Percentiles rank a stretch among this genome's conserved stretches.
Conservation (phyloP, 2,329 filamentous ascomycete genomes). For the Sclerotinia nivalis region DNA sequence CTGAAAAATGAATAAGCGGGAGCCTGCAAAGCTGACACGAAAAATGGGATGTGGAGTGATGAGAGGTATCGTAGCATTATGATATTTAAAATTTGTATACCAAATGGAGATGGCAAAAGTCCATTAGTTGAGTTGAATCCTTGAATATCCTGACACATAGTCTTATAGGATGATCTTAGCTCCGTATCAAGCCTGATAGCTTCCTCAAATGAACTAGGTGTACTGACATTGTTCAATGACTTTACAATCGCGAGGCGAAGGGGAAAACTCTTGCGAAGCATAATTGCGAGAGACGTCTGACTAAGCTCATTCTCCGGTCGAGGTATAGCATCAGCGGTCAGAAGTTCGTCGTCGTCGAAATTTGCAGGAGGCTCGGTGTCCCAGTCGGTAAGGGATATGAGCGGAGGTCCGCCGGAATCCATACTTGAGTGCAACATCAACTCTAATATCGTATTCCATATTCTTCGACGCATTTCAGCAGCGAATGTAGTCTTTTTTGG, state of each 20-base stretch:
- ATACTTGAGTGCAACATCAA: slow-evolving; percentile 49
- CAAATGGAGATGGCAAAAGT: slow-evolving; percentile 43
- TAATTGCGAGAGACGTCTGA: slow-evolving; percentile 46
- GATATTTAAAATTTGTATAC: slow-evolving; percentile 51
- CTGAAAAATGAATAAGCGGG: slow-evolving; percentile 53
- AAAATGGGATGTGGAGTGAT: slow-evolving; percentile 57
- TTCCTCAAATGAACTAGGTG: slow-evolving; percentile 46
- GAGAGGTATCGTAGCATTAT: slow-evolving; percentile 56
- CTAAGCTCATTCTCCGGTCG: slow-evolving; percentile 45
- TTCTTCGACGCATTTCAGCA: slow-evolving; percentile 51
- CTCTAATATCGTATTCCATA: slow-evolving; percentile 57
- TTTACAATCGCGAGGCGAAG: slow-evolving; percentile 47
- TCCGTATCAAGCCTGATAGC: slow-evolving; percentile 44
- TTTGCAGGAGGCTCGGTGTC: slow-evolving; percentile 53
- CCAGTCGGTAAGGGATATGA: slow-evolving; percentile 48
- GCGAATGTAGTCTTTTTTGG: slow-evolving; percentile 42
- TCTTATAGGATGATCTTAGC: slow-evolving; percentile 3
- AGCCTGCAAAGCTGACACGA: slow-evolving; percentile 45
- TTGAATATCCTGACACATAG: neutral
- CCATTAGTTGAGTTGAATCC: slow-evolving; percentile 29
- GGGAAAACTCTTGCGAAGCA: slow-evolving; percentile 47
- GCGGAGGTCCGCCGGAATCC: slow-evolving; percentile 48
- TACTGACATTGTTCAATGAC: slow-evolving; percentile 48
- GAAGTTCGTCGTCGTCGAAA: slow-evolving; percentile 52
- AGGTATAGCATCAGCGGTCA: slow-evolving; percentile 38